These are phyloP conservation scores for Colletotrichum horii DNA, from an alignment of 2,329 filamentous ascomycete species.

Conservation along the genomic window DNA sequence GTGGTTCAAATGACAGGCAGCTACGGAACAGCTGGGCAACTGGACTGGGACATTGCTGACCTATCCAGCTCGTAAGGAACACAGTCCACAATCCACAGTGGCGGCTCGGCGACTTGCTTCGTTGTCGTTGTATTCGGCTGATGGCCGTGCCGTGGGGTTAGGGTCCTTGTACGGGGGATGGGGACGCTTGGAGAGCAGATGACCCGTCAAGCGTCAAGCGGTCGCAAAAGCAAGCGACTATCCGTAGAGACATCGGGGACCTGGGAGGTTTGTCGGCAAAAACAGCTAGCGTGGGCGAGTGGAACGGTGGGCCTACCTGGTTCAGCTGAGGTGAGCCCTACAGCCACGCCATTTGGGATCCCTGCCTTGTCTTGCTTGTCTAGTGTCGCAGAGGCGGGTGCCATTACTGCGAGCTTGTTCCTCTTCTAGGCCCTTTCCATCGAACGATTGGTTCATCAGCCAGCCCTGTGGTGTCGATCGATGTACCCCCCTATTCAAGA, in stretches of 20 bases:
- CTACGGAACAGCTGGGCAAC: neutral
- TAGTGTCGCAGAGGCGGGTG: constrained; percentile 13
- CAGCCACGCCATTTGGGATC: constrained; percentile 28
- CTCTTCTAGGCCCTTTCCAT: constrained; percentile 25
- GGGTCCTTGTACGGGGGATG: constrained; percentile 30
- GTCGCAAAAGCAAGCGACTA: constrained; percentile 2
- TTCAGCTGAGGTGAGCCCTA: constrained; percentile 45
- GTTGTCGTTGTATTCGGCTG: neutral
- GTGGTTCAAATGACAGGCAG: neutral
- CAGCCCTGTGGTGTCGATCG: constrained; percentile 23
- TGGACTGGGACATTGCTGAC: neutral
- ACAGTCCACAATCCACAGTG: neutral
- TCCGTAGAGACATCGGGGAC: neutral
- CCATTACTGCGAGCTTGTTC: constrained; percentile 30
- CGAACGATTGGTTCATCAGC: constrained; percentile 29
- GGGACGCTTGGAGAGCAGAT: constrained; percentile 24
- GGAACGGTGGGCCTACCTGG: constrained; percentile 28
- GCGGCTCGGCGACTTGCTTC: constrained; percentile 3
- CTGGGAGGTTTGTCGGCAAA: constrained; percentile 24
- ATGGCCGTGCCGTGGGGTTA: constrained; percentile 18
- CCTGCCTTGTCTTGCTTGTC: constrained; percentile 21
- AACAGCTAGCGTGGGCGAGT: constrained; percentile 34
- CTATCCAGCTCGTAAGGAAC: constrained; percentile 3
- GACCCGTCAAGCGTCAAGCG: constrained; percentile 2
- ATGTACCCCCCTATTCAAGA: constrained; percentile 4